A percentile compares a stretch with the other conserved stretches of the same genome.
These are phyloP conservation scores for Globisporangium radiosum DNA, from an alignment of 352 stramenopile species.

Conservation along the genomic window DNA sequence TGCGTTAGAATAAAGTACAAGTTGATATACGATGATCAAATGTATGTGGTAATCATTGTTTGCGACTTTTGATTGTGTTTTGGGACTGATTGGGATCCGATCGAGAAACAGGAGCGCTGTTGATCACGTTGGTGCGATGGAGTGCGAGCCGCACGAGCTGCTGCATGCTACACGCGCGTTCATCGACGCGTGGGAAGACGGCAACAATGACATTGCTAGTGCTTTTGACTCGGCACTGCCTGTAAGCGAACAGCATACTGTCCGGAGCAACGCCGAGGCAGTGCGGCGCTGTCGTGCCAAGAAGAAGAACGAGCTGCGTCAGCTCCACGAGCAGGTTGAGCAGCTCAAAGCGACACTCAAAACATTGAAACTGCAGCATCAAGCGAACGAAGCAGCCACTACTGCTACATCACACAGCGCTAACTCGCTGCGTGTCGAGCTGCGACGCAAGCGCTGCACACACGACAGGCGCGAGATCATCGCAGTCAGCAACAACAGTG, in stretches of 20 bases:
- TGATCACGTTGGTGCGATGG: not conserved
- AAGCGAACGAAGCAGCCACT: not conserved
- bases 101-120: too few relatives aligned
- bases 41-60: too few relatives aligned
- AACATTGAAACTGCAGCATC: not conserved
- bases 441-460: not conserved
- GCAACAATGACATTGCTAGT: not conserved
- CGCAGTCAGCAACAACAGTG: not conserved
- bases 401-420: not conserved
- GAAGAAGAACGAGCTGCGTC: conserved; percentile 4
- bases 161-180: conserved; percentile 35
- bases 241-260: not conserved
- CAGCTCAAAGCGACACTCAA: conserved; percentile 2
- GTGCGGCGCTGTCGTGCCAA: conserved; percentile 2
- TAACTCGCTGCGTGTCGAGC: conserved; percentile 2
- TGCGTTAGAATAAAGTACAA: too few relatives aligned
- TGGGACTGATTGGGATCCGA: too few relatives aligned
- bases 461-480: not conserved
- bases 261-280: not conserved
- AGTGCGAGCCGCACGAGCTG: conserved; percentile 16
- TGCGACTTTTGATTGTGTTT: too few relatives aligned
- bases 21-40: too few relatives aligned
- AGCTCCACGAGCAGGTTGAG: not conserved
- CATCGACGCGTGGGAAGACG: conserved; percentile 27
- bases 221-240: not conserved